Percentiles rank a stretch among this genome's conserved stretches.
These are phyloP conservation scores for Lagenidium giganteum DNA, from an alignment of 352 stramenopile genomes.

Conservation along the genomic window DNA sequence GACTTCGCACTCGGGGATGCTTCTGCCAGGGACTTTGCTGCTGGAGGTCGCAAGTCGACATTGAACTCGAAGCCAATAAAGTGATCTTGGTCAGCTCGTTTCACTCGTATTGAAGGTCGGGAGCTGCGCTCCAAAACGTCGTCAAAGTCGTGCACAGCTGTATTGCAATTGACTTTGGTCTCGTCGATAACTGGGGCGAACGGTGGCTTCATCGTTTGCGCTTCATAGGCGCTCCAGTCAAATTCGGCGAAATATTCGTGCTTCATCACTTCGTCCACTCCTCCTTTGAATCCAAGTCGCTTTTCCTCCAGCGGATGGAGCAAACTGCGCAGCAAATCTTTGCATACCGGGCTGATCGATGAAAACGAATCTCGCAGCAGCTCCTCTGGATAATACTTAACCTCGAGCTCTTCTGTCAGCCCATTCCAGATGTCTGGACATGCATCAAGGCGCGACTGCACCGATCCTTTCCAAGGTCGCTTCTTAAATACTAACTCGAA, in stretches of 20 bases:
- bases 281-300: constrained; percentile 31
- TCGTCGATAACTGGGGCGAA: constrained; percentile 52
- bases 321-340: constrained; percentile 40
- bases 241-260: constrained; percentile 56
- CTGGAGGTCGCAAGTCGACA: constrained; percentile 12
- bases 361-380: constrained; percentile 24
- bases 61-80: constrained; percentile 65
- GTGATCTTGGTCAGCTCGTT: constrained; percentile 34
- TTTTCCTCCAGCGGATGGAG: constrained; percentile 39
- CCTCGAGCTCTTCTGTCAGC: constrained; percentile 20
- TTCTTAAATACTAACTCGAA: constrained; percentile 47
- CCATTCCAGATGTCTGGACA: constrained; percentile 19
- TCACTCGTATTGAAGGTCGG: constrained; percentile 19
- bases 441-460: constrained; percentile 27
- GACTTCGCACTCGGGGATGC: too few relatives aligned
- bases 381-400: constrained; percentile 49
- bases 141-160: constrained; percentile 53
- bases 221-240: constrained; percentile 43
- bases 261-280: constrained; percentile 34
- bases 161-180: constrained; percentile 60
- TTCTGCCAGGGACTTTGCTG: too few relatives aligned
- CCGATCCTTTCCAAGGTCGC: constrained; percentile 32
- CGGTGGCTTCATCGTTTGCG: constrained; percentile 25
- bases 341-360: constrained; percentile 21
- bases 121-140: constrained; percentile 50